Evolutionary conservation across 2,329 filamentous ascomycete genomes (phyloP).

Genomic region (Macrophomina phaseolina): DNA sequence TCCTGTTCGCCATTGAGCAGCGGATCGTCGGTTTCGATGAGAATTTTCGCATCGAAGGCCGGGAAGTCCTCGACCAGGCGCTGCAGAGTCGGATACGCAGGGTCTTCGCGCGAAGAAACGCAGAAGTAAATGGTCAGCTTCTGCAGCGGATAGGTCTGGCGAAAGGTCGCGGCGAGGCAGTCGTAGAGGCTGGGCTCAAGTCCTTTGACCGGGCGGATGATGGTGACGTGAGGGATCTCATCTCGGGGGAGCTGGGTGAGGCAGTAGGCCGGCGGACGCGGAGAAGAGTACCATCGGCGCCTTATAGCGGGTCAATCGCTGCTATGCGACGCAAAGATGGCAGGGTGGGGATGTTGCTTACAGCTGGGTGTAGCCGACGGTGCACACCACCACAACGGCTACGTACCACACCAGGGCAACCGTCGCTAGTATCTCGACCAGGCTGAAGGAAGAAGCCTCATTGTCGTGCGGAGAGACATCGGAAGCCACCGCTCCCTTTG

Average conservation of each 20-base stretch:
- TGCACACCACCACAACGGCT: constrained; percentile 61
- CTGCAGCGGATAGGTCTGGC: constrained; percentile 76
- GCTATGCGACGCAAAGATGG: constrained; percentile 4
- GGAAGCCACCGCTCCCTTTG: constrained; percentile 28
- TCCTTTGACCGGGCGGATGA: constrained; percentile 92
- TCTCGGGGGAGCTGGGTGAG: constrained; percentile 41
- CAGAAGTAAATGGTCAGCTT: constrained; percentile 84
- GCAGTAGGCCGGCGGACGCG: constrained; percentile 51
- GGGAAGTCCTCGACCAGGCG: constrained; percentile 77
- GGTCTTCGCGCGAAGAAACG: constrained; percentile 74
- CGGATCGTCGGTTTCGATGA: constrained; percentile 83
- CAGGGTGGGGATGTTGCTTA: constrained; percentile 39
- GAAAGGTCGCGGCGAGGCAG: constrained; percentile 85
- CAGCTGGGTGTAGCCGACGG: constrained; percentile 66
- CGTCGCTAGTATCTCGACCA: constrained; percentile 47
- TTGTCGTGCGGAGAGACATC: constrained; percentile 32
- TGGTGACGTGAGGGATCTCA: constrained; percentile 79
- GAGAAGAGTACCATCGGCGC: constrained; percentile 60
- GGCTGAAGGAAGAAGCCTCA: constrained; percentile 38
- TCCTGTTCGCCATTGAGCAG: constrained; percentile 63
- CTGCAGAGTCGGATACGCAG: constrained; percentile 76
- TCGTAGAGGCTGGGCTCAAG: constrained; percentile 90
- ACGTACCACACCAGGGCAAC: constrained; percentile 63
- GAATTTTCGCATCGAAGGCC: constrained; percentile 70
- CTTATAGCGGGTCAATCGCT: constrained; percentile 42